Conservation (phyloP, 2,329 filamentous ascomycete genomes). For the Xylariaceae sp. region DNA sequence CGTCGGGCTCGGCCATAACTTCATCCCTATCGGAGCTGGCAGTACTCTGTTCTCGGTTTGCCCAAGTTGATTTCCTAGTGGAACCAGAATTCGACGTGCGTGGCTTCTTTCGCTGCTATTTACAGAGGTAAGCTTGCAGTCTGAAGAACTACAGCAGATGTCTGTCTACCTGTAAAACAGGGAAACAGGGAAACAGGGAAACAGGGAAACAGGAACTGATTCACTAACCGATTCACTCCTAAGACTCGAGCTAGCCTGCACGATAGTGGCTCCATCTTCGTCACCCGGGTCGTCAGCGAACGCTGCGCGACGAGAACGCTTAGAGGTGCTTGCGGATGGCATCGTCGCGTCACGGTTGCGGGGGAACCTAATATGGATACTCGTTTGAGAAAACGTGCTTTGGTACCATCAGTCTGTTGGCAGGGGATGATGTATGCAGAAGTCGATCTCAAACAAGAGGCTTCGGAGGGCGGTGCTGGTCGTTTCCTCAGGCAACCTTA, state of each 20-base stretch:
- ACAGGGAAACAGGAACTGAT: slow-evolving; percentile 3
- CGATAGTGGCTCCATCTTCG: slow-evolving; percentile 40
- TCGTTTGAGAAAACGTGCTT: neutral
- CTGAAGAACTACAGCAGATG: too few species aligned
- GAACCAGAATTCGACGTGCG: slow-evolving; percentile 38
- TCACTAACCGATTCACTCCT: slow-evolving; percentile 44
- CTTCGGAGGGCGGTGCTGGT: neutral
- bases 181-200: slow-evolving; percentile 2
- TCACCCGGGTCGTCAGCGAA: slow-evolving; percentile 38
- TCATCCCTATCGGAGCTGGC: slow-evolving; percentile 38
- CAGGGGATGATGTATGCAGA: too few species aligned
- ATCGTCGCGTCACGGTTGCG: slow-evolving; percentile 19
- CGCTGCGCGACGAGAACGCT: slow-evolving; percentile 46
- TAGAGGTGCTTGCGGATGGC: slow-evolving; percentile 36
- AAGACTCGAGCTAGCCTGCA: slow-evolving; percentile 46
- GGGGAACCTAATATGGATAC: too few species aligned
- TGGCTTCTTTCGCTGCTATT: slow-evolving; percentile 43
- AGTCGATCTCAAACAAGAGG: neutral
- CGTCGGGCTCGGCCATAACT: slow-evolving; percentile 30
- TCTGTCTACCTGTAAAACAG: too few species aligned
- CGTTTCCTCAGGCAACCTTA: neutral
- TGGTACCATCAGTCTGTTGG: neutral
- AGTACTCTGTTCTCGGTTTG: slow-evolving; percentile 25
- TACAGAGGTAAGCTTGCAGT: too few species aligned
- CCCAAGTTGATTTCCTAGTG: slow-evolving; percentile 14